Evolutionary conservation across 352 stramenopile genomes (phyloP), one percentile per base, ranked within the genome.

Genomic region (Plasmopara halstedii): DNA sequence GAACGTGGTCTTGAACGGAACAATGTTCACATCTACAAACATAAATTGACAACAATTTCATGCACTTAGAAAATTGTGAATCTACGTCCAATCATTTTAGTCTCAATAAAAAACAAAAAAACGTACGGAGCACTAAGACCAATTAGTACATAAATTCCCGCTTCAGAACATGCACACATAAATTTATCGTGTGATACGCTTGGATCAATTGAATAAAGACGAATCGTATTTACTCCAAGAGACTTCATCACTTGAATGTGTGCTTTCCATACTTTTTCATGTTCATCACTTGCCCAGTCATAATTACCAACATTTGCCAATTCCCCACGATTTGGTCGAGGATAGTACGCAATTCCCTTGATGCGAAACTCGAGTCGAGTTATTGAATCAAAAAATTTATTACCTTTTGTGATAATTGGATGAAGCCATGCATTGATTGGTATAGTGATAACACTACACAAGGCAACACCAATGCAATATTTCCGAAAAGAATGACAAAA

Each of bases 311-410:
- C 73, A n/a, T 63, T 49, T 0, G 59, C 58, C 48, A 88, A 61
- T 47, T 84, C 62, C 14, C 76, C 76, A 14, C 38, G 59, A 60
- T 88, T 88, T 18, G 76, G 73, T 1, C 73, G 67, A 1, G 76
- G 76, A 53, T 78, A 83, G 52, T 87, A 87, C 7, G 67, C 72
- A 65, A 87, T 78, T n/a, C 75, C 75, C 32, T 85, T 83, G 29
- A 87, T 60, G 10, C 70, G 65, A 50, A 88, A 85, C 46, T 95
- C 76, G 7, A 58, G 20, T 20, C 73, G 70, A 0, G 73, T 82
- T 3, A 70, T 42, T 3, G 68, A 79, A 53, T 91, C 50, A 57
- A 93, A 95, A 42, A 94, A 85, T 58, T 92, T 93, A 70, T 90
- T 90, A 54, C 80, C 78, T 37, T 81, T 83, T 31, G 52, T 53